phyloP scores from a whole-genome alignment of 2,329 filamentous ascomycete species.

The Colletotrichum karsti region DNA sequence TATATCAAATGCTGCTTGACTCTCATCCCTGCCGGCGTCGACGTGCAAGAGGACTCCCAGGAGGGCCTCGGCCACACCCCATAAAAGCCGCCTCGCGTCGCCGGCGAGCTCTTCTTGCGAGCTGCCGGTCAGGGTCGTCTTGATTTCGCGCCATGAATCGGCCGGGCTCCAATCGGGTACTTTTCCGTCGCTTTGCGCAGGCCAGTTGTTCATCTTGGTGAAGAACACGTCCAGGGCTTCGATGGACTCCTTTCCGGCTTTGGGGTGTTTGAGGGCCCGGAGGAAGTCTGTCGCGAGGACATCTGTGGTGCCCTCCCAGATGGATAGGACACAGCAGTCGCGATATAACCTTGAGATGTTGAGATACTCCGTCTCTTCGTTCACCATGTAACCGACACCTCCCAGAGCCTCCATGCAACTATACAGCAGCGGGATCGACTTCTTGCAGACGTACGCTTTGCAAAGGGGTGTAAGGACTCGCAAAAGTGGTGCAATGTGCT shows the following conservation, averaged over 20 bases:
- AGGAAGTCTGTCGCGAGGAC: constrained; percentile 59
- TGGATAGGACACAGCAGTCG: constrained; percentile 69
- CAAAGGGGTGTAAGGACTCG: constrained; percentile 66
- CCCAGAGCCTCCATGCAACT: constrained; percentile 72
- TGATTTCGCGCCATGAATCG: constrained; percentile 50
- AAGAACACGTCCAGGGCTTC: constrained; percentile 52
- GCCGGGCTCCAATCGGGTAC: constrained; percentile 37
- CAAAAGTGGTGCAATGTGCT: constrained; percentile 53
- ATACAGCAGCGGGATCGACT: constrained; percentile 57
- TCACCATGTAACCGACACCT: constrained; percentile 73
- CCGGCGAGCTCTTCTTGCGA: constrained; percentile 50
- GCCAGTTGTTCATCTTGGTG: constrained; percentile 33
- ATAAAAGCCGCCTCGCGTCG: constrained; percentile 55
- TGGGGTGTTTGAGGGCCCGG: constrained; percentile 54
- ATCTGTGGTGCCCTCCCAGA: constrained; percentile 80
- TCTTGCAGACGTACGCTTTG: constrained; percentile 66
- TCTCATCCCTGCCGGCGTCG: constrained; percentile 47
- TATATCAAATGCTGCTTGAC: constrained; percentile 47
- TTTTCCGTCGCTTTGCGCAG: not conserved
- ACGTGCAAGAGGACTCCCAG: constrained; percentile 52
- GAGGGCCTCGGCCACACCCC: constrained; percentile 51
- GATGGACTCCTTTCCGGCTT: constrained; percentile 43
- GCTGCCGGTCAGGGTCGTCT: constrained; percentile 42
- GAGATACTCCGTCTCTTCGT: constrained; percentile 64
- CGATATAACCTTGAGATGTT: constrained; percentile 74